Evolutionary conservation across 1,284 basidiomycete species (phyloP).

Genomic region (Afroboletus lepidellus): DNA sequence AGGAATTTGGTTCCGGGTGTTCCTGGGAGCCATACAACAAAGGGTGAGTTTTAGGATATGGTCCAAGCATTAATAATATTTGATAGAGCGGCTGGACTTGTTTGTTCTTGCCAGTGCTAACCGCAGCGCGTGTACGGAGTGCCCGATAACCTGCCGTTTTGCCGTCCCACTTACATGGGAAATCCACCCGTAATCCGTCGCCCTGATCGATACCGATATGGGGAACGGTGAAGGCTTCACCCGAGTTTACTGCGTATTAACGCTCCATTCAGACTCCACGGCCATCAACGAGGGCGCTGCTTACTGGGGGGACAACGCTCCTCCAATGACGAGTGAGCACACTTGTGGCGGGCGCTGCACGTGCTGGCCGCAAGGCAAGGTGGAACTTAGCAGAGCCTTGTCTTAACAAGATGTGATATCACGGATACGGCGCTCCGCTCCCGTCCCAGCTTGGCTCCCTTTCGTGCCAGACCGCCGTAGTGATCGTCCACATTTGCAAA

Average conservation of each 20-base stretch:
- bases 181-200: neutral
- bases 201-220: neutral
- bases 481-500: slow-evolving; percentile 26
- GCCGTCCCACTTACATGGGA: neutral
- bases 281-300: slow-evolving; percentile 15
- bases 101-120: slow-evolving; percentile 18
- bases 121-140: neutral
- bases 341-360: slow-evolving; percentile 11
- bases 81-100: slow-evolving; percentile 4
- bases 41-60: slow-evolving; percentile 1
- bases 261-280: slow-evolving; percentile 9
- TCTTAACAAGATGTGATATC: slow-evolving; percentile 3
- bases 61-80: neutral
- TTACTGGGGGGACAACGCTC: neutral
- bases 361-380: slow-evolving; percentile 23
- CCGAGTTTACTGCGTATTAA: neutral
- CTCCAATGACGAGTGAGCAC: slow-evolving; percentile 2
- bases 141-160: neutral
- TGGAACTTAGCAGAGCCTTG: slow-evolving; percentile 12
- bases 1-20: neutral
- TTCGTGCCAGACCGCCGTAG: slow-evolving; percentile 5
- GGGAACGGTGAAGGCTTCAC: neutral
- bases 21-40: neutral
- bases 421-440: slow-evolving; percentile 27
- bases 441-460: slow-evolving; percentile 5